phyloP scores from a whole-genome alignment of 1,284 basidiomycete species.

The Melampsora americana region DNA sequence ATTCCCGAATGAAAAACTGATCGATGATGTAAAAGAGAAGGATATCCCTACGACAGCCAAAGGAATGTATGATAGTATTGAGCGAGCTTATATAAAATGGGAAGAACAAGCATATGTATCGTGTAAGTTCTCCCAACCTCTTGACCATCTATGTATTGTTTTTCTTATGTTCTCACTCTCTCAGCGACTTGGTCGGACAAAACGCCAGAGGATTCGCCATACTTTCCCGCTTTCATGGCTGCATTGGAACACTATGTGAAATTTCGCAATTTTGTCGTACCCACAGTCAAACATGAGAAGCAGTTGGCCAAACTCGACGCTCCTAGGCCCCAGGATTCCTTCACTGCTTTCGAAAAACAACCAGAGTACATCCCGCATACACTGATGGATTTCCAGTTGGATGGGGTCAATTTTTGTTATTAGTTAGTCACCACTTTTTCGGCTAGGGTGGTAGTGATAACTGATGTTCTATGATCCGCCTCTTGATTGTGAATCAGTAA shows the following conservation, averaged over 20 bases:
- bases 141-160: background rate
- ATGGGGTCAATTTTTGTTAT: constrained; percentile 25
- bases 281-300: constrained; percentile 55
- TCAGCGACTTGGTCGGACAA: constrained; percentile 71
- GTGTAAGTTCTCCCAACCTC: constrained; percentile 58
- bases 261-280: constrained; percentile 65
- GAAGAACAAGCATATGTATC: constrained; percentile 82
- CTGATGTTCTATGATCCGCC: background rate
- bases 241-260: constrained; percentile 68
- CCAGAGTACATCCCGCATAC: constrained; percentile 57
- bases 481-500: constrained; percentile 61
- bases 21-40: constrained; percentile 48
- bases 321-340: constrained; percentile 48
- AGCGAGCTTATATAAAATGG: constrained; percentile 86
- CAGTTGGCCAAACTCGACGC: constrained; percentile 53
- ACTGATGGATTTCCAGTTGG: constrained; percentile 50
- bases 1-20: constrained; percentile 33
- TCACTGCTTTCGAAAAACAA: constrained; percentile 55
- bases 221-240: constrained; percentile 64
- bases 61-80: constrained; percentile 63
- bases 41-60: constrained; percentile 50
- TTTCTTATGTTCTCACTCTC: constrained; percentile 10
- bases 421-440: constrained; percentile 8
- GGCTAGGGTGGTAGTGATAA: too few species aligned
- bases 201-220: constrained; percentile 58